phyloP scores from a whole-genome alignment of 2,329 filamentous ascomycete genomes.

The Mycocentrospora acerina region DNA sequence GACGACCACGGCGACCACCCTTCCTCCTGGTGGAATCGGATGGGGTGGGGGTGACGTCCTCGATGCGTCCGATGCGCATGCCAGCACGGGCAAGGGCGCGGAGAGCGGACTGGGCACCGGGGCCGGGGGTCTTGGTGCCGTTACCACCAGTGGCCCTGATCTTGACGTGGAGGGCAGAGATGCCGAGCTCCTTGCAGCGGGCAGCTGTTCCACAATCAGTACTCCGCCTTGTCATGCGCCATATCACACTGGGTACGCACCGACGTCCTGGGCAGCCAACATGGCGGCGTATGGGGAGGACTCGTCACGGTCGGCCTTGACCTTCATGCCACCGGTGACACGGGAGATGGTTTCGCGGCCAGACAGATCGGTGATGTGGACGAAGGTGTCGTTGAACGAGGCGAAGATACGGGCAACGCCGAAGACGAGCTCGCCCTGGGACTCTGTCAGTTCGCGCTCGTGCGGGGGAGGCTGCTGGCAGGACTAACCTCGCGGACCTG shows the following conservation, averaged over 20 bases:
- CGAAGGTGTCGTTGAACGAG: slow-evolving; percentile 66
- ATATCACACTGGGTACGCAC: slow-evolving; percentile 20
- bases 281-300: slow-evolving; percentile 99
- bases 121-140: slow-evolving; percentile 99
- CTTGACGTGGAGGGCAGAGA: slow-evolving; percentile 99
- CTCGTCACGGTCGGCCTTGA: slow-evolving; percentile 95
- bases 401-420: slow-evolving; percentile 98
- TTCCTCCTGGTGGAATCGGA: slow-evolving; percentile 99
- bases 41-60: slow-evolving; percentile 98
- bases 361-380: slow-evolving; percentile 98
- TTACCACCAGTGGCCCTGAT: slow-evolving; percentile 99
- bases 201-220: slow-evolving; percentile 60
- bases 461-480: slow-evolving; percentile 4
- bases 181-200: slow-evolving; percentile 83
- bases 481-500: slow-evolving; percentile 80
- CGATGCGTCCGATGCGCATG: slow-evolving; percentile 99
- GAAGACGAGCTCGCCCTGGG: slow-evolving; percentile 88
- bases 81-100: slow-evolving; percentile 97
- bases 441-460: slow-evolving; percentile 21
- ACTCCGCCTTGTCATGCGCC: background rate
- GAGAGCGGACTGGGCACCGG: slow-evolving; percentile 98
- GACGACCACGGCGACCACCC: slow-evolving; percentile 99
- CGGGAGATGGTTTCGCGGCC: slow-evolving; percentile 99
- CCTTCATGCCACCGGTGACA: slow-evolving; percentile 99
- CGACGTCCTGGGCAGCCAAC: slow-evolving; percentile 94